Base-by-base conservation (phyloP, 768 basidiomycete species). In the Tulasnella calospora region DNA sequence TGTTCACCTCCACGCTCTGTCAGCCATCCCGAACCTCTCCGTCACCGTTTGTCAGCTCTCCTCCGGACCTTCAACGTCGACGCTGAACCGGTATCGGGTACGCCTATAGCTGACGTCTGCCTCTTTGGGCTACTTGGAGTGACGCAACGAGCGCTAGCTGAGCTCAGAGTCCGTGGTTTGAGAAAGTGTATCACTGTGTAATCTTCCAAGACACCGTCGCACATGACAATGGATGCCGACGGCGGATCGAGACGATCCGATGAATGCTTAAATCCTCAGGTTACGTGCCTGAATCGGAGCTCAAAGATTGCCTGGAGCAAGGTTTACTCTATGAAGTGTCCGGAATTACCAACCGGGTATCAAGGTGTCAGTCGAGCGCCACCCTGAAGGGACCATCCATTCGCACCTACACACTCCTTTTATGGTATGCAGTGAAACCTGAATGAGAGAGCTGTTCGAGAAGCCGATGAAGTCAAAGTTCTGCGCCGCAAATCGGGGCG, bases 371-470 rank as follows among this genome's bases (percentile, higher is more conserved):
- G 51, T 51, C n/a, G 23, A 51, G 23, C 51, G 23, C 21, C 4
- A n/a, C 23, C 51, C n/a, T 12, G 15, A 51, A n/a, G 8, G 23
- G 8, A 51, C 23, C 51, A 51, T 51, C 51, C 47, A 87, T 92
- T 15, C 44, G 17, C 44, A 44, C 15, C 13, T 44, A 44, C 44
- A 44, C 44, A 44, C 15, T 44, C 44, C 44, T 44, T 44, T 44
- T 44, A 44, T 17, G 44, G 44, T 44, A 44, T 15, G 17, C 44
- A 44, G 10, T 44, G 13, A 44, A 44, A 44, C 13, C 10, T 15
- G 13, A 44, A 15, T 44, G 13, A 44, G 3, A 15, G 17, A 1
- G 15, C 44, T 15, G 13, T 19, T 15, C 44, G 17, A 44, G 8
- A 44, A 44, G 44, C 0, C 44, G 4, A 15, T 19, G 44, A 44